These are phyloP conservation scores for Leptodontidium sp. DNA, from an alignment of 2,329 filamentous ascomycete genomes.

Conservation along the genomic window DNA sequence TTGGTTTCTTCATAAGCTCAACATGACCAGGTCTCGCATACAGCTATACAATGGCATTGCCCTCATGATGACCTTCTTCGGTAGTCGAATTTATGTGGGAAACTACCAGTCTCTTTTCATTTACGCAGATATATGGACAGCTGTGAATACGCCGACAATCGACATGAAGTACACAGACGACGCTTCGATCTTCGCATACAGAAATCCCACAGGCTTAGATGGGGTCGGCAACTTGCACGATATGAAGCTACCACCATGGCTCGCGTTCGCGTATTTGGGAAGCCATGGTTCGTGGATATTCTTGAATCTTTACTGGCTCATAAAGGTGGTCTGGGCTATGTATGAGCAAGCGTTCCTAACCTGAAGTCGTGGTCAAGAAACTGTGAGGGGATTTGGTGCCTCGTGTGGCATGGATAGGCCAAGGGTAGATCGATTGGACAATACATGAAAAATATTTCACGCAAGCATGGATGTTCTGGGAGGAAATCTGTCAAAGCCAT, in stretches of 20 bases:
- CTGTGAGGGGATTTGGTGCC: neutral
- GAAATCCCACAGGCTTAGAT: neutral
- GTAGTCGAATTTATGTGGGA: neutral
- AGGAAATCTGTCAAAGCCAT: no score
- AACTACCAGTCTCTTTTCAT: slow-evolving; percentile 9
- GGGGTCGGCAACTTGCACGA: neutral
- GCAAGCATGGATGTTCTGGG: no score
- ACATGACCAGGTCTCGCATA: slow-evolving; percentile 12
- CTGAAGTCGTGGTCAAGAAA: neutral
- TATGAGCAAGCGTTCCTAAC: neutral
- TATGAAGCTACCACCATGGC: neutral
- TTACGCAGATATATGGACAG: slow-evolving; percentile 1
- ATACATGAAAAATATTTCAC: no score
- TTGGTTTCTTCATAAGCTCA: slow-evolving; percentile 12
- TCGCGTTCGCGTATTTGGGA: neutral
- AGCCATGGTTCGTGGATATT: neutral
- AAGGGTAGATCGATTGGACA: no score
- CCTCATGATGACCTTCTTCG: slow-evolving; percentile 7
- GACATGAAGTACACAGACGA: neutral
- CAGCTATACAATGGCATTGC: slow-evolving; percentile 7
- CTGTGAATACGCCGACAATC: neutral
- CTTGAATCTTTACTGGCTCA: neutral
- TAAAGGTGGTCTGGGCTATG: neutral
- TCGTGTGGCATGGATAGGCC: no score
- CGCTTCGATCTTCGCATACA: neutral